A percentile compares a stretch with the other conserved stretches of the same genome.
phyloP scores from a whole-genome alignment of 1,284 basidiomycete species.

The Leccinum griseonigrum region DNA sequence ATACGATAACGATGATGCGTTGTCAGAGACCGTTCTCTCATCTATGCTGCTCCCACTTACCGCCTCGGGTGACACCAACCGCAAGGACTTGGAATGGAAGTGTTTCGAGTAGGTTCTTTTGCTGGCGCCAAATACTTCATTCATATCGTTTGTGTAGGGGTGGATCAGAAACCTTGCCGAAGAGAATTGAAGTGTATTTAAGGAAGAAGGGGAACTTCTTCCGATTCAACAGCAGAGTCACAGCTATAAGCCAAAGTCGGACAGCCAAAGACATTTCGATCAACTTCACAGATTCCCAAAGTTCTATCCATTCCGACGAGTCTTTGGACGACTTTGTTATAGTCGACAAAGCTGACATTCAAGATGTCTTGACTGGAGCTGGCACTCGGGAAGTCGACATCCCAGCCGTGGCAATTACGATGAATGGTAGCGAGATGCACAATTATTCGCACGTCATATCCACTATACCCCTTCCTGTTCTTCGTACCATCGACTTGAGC shows the following conservation, averaged over 20 bases:
- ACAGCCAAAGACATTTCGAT: background rate
- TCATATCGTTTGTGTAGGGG: background rate
- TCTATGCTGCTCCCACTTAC: background rate
- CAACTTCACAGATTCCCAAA: background rate
- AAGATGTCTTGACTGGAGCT: background rate
- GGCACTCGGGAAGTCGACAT: no score
- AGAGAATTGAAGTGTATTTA: background rate
- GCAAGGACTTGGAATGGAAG: background rate
- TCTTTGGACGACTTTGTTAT: background rate
- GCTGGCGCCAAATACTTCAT: background rate
- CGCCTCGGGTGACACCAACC: background rate
- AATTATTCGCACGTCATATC: no score
- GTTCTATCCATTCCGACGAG: background rate
- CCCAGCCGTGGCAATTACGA: no score
- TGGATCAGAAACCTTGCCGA: slow-evolving; percentile 3
- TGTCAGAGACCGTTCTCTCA: slow-evolving; percentile 1
- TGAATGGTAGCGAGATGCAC: no score
- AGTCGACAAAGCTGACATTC: background rate
- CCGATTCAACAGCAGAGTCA: background rate
- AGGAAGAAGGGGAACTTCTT: background rate
- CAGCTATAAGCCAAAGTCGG: background rate
- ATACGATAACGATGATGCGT: background rate
- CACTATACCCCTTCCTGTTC: no score
- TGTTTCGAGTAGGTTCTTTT: slow-evolving; percentile 3
- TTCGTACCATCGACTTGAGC: no score